phyloP scores from a whole-genome alignment of 2,329 filamentous ascomycete species.

The Clonostachys byssicola region DNA sequence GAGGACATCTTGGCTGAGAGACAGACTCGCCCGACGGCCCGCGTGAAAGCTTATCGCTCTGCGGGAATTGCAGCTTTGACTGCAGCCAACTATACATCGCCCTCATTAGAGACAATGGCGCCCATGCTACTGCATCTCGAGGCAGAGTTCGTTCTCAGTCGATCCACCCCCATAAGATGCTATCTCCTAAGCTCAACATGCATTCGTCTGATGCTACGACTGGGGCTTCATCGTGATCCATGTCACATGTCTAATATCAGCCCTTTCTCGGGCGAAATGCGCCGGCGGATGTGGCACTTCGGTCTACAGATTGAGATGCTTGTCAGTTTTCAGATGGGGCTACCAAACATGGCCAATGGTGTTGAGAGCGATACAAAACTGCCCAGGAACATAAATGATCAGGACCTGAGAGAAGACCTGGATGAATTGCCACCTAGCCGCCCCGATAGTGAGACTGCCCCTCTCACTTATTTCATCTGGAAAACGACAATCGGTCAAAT shows the following conservation, averaged over 20 bases:
- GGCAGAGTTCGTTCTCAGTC: constrained; percentile 46
- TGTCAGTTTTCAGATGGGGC: constrained; percentile 59
- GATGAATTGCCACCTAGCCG: constrained; percentile 3
- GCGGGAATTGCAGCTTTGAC: too few relatives aligned
- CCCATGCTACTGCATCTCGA: constrained; percentile 44
- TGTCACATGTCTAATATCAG: constrained; percentile 44
- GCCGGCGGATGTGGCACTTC: constrained; percentile 40
- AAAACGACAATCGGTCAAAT: constrained; percentile 42
- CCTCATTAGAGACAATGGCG: too few relatives aligned
- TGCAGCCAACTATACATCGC: too few relatives aligned
- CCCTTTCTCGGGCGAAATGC: constrained; percentile 40
- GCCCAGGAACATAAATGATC: constrained; percentile 6
- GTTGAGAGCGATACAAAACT: constrained; percentile 6
- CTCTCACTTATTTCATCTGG: constrained; percentile 48
- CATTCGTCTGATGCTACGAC: constrained; percentile 51
- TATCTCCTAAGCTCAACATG: constrained; percentile 46
- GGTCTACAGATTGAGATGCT: constrained; percentile 53
- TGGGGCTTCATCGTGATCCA: constrained; percentile 55
- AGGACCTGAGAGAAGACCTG: constrained; percentile 4
- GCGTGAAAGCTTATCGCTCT: constrained; percentile 39
- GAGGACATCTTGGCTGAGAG: constrained; percentile 38
- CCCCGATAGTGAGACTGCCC: constrained; percentile 9
- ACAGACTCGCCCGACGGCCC: constrained; percentile 30
- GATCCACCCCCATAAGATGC: constrained; percentile 45
- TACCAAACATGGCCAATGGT: constrained; percentile 52